Evolutionary conservation across 2,329 filamentous ascomycete genomes (phyloP), one percentile per base, ranked within the genome.

Genomic region (Neofusicoccum ribis): DNA sequence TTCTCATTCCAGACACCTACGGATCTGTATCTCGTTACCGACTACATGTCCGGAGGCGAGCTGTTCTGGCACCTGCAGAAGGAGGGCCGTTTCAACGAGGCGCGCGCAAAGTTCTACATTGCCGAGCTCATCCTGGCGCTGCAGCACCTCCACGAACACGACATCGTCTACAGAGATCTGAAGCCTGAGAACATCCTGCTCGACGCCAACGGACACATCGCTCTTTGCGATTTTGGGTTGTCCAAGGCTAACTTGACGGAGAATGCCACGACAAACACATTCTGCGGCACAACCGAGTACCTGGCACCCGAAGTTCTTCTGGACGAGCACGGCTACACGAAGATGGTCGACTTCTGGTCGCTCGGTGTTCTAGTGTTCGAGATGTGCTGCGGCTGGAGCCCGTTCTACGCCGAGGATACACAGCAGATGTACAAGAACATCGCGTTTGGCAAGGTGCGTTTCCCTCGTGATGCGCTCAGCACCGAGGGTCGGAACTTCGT

Each of bases 351-450:
- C 77, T 99, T 98, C 78, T 99, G 95, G 95, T 99, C 95, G 1
- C 85, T 99, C 12, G 95, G 95, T 65, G 95, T 99, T 54, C 84
- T 99, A 63, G 95, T 99, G 1, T 99, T 99, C 73, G 95, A 99
- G 79, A 99, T 99, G 95, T 99, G 95, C 82, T 99, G 95, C 73
- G 95, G 95, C 39, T 99, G 95, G 95, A 97, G 93, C 73, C 95
- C 95, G 0, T 99, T 99, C 80, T 99, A 98, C 72, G 95, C 95
- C 65, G 95, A 99, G 74, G 95, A 99, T 75, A 99, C 95, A 0
- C 95, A 99, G 79, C 95, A 99, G 78, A 99, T 99, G 95, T 99
- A 99, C 84, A 99, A 99, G 84, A 99, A 99, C 81, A 99, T 99
- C 76, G 95, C 95, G 0, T 99, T 99, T 74, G 95, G 95, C 76